These are phyloP conservation scores for Cyamopsis tetragonoloba DNA, from an alignment of 306 rosid species.

Conservation along the genomic window DNA sequence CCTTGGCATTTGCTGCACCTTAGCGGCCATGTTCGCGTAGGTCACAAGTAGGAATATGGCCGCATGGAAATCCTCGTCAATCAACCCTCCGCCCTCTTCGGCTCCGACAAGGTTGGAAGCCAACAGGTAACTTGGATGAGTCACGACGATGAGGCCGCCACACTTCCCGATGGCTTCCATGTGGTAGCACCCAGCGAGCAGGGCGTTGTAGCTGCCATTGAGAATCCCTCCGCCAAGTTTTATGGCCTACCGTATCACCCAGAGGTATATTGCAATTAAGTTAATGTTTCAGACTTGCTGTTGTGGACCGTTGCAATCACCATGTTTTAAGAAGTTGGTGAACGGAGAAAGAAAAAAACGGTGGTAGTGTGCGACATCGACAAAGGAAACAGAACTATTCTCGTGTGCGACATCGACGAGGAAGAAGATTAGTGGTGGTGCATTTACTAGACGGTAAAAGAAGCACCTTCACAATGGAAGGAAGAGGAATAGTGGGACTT, in stretches of 20 bases:
- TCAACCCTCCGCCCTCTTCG: slow-evolving; percentile 41
- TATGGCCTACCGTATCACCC: slow-evolving; percentile 95
- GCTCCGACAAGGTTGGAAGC: slow-evolving; percentile 40
- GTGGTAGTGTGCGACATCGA: no score
- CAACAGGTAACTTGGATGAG: slow-evolving; percentile 88
- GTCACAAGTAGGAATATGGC: slow-evolving; percentile 84
- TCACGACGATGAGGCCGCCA: slow-evolving; percentile 82
- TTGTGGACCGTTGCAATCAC: no score
- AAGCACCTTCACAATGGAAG: no score
- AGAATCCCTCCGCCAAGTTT: slow-evolving; percentile 51
- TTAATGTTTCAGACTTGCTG: no score
- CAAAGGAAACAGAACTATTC: no score
- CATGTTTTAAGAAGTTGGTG: no score
- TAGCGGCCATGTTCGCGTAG: slow-evolving; percentile 72
- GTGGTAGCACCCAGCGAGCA: slow-evolving; percentile 78
- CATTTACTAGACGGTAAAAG: no score
- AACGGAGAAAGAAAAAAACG: no score
- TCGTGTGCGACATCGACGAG: no score
- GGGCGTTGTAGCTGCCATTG: slow-evolving; percentile 70
- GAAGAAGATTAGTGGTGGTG: no score
- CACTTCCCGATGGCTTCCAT: slow-evolving; percentile 61
- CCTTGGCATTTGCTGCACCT: slow-evolving; percentile 85
- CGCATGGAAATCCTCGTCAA: slow-evolving; percentile 76
- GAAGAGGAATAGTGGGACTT: no score
- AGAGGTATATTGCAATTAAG: slow-evolving; percentile 42